Percentiles rank a stretch among this genome's conserved stretches.
phyloP scores from a whole-genome alignment of 2,329 filamentous ascomycete genomes.

The Trichoderma atroviride region DNA sequence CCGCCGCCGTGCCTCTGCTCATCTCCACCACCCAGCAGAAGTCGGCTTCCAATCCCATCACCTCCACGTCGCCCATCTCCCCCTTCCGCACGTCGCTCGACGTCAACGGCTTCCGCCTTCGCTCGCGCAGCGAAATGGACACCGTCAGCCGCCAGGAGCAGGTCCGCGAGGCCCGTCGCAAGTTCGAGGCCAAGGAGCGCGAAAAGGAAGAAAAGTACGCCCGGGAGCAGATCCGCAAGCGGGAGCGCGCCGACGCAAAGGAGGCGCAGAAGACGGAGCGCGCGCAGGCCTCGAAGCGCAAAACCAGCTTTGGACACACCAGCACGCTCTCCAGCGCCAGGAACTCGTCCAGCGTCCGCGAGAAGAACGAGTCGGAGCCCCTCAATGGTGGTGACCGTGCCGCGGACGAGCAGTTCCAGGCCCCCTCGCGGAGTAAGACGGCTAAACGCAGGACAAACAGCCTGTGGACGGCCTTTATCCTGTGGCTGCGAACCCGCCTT shows the following conservation, averaged over 20 bases:
- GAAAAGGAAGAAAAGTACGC: constrained; percentile 65
- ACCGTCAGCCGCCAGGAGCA: constrained; percentile 57
- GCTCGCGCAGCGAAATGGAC: constrained; percentile 63
- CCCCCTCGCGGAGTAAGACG: constrained; percentile 47
- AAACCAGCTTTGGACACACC: constrained; percentile 40
- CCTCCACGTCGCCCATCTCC: constrained; percentile 44
- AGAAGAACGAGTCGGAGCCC: constrained; percentile 44
- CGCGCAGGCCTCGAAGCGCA: constrained; percentile 46
- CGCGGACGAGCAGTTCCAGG: constrained; percentile 49
- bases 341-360: constrained; percentile 35
- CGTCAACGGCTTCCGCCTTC: constrained; percentile 58
- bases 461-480: constrained; percentile 64
- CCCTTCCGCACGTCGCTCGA: constrained; percentile 64
- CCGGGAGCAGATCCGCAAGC: constrained; percentile 59
- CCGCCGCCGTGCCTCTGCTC: constrained; percentile 33
- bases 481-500: constrained; percentile 63
- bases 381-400: constrained; percentile 37
- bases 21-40: constrained; percentile 34
- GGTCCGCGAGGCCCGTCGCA: constrained; percentile 62
- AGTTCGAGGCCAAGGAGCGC: constrained; percentile 64
- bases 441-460: constrained; percentile 64
- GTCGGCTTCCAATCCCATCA: constrained; percentile 32
- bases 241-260: constrained; percentile 61
- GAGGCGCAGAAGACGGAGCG: constrained; percentile 57
- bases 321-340: constrained; percentile 39